These are phyloP conservation scores for Neospermospora avenae DNA, from an alignment of 2,329 filamentous ascomycete genomes.

Conservation along the genomic window DNA sequence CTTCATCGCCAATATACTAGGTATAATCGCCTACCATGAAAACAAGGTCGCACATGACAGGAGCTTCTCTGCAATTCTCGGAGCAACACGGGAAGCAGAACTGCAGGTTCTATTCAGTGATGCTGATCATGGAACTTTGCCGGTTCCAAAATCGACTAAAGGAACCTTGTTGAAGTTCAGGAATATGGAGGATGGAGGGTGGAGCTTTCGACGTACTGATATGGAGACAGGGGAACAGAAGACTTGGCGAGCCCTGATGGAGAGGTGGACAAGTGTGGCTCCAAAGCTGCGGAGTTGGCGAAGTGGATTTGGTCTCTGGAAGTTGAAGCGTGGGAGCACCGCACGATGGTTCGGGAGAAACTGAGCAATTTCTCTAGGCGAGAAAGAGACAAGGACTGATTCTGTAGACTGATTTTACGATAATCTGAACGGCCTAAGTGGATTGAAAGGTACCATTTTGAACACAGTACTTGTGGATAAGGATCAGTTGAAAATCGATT, in stretches of 20 bases:
- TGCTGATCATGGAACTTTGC: slow-evolving; percentile 12
- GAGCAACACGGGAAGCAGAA: slow-evolving; percentile 15
- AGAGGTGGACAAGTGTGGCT: background rate
- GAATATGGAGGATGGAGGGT: slow-evolving; percentile 8
- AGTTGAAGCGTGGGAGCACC: too few species aligned
- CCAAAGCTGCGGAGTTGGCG: background rate
- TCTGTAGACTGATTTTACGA: too few species aligned
- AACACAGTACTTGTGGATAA: too few species aligned
- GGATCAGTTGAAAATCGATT: too few species aligned
- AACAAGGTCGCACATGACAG: slow-evolving; percentile 22
- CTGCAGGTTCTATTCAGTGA: slow-evolving; percentile 11
- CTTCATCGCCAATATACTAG: slow-evolving; percentile 14
- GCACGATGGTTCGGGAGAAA: too few species aligned
- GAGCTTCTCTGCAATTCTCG: slow-evolving; percentile 23
- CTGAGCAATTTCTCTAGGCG: too few species aligned
- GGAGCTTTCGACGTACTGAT: slow-evolving; percentile 4
- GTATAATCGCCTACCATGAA: slow-evolving; percentile 17
- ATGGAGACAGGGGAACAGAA: background rate
- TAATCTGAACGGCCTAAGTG: too few species aligned
- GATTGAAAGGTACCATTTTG: too few species aligned
- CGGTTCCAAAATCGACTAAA: slow-evolving; percentile 9
- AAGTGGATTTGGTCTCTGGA: background rate
- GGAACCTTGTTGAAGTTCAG: slow-evolving; percentile 8
- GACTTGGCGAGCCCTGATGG: background rate
- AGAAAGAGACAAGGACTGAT: too few species aligned